phyloP scores from a whole-genome alignment of 352 stramenopile genomes.

The Globisporangium recalcitrans region DNA sequence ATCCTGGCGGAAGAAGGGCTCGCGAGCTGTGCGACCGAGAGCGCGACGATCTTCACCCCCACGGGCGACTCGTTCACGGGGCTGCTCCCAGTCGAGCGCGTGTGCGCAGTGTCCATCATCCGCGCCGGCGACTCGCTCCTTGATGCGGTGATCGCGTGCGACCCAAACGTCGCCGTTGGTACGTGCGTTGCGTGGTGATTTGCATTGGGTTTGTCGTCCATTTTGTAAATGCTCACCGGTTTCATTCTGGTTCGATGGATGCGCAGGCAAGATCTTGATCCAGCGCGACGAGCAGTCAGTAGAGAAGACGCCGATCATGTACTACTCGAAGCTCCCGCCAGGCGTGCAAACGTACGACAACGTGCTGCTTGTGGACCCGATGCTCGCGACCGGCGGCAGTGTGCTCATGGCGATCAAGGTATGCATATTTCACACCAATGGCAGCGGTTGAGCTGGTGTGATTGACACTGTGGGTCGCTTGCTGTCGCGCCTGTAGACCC shows the following conservation, averaged over 20 bases:
- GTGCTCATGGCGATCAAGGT: conserved; percentile 90
- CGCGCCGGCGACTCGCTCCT: conserved; percentile 88
- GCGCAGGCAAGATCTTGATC: conserved; percentile 94
- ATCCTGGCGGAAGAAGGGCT: conserved; percentile 72
- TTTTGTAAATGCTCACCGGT: background rate
- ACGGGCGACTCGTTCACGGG: conserved; percentile 59
- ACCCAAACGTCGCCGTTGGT: conserved; percentile 81
- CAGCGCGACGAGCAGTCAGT: conserved; percentile 91
- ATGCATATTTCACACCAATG: background rate
- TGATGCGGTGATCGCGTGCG: conserved; percentile 86
- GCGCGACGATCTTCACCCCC: conserved; percentile 55
- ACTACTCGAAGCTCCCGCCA: conserved; percentile 93
- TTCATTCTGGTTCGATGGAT: background rate
- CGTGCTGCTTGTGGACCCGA: conserved; percentile 95
- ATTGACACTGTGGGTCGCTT: background rate
- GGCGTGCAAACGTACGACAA: conserved; percentile 72
- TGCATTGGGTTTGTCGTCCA: background rate
- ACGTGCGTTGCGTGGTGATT: background rate
- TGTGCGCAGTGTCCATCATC: conserved; percentile 94
- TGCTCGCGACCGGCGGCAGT: conserved; percentile 91
- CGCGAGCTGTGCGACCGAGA: conserved; percentile 52
- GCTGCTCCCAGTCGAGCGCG: conserved; percentile 45
- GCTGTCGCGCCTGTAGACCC: conserved; percentile 29
- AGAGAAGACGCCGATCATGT: conserved; percentile 87
- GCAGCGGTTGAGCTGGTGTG: background rate